Conservation (phyloP, 1,139 yeast genomes). For the Williopsis jadinii region DNA sequence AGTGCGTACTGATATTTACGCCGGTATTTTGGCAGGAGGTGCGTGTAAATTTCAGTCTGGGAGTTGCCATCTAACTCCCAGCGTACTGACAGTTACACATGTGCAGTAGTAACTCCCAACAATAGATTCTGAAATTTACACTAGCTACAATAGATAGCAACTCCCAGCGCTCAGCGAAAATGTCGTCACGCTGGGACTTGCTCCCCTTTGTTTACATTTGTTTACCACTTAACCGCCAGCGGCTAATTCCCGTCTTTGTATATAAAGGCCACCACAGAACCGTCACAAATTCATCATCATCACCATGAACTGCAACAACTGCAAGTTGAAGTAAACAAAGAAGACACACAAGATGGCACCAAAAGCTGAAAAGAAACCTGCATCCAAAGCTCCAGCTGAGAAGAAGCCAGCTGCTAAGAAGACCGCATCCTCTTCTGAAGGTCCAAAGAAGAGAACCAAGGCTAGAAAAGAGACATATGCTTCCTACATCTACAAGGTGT, state of each 20-base stretch:
- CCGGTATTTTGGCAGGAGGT: too few species aligned
- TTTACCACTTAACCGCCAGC: background rate
- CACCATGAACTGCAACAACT: background rate
- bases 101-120: conserved; percentile 1
- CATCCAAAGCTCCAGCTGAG: conserved; percentile 98
- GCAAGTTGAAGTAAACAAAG: too few species aligned
- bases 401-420: conserved; percentile 97
- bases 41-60: too few species aligned
- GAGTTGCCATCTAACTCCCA: conserved; percentile 30
- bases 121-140: conserved; percentile 3
- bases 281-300: background rate
- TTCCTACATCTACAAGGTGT: conserved; percentile 96
- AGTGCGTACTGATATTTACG: too few species aligned
- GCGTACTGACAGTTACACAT: conserved; percentile 7
- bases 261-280: too few species aligned
- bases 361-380: conserved; percentile 96
- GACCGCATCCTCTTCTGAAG: conserved; percentile 68
- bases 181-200: conserved; percentile 3
- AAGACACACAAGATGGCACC: conserved; percentile 67
- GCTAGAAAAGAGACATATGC: conserved; percentile 99
- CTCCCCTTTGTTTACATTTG: conserved; percentile 1
- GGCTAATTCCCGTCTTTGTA: background rate
- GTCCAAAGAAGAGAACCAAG: conserved; percentile 91
- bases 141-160: background rate
- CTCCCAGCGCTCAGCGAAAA: conserved; percentile 6